Base-by-base conservation (phyloP, 495 filamentous ascomycete genomes). In the Polyplosphaeria fusca region DNA sequence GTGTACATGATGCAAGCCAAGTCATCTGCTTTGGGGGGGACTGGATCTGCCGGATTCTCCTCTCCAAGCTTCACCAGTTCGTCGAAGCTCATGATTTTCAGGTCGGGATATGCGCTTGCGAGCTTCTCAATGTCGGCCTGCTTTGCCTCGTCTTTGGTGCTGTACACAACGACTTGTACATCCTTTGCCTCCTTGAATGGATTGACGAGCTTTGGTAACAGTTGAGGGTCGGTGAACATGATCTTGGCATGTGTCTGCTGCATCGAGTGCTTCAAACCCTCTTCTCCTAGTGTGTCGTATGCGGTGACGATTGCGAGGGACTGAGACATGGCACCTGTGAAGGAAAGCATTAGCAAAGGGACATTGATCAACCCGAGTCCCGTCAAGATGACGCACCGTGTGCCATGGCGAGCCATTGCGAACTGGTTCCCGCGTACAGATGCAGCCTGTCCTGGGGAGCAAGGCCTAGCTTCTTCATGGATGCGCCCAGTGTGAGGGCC, bases 1-100 rank as follows among this genome's bases (percentile, higher is more conserved):
- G 93, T 98, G 77, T 97, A 98, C 93, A 98, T 98, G 71, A 98
- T 95, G 70, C 93, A 96, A 79, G 87, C 93, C 12, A 98, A 81
- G 69, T 96, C 92, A 45, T 96, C 88, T 1, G 88, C 79, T 23
- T 76, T 72, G 2, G 93, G 91, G 35, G 90, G 86, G 16, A 88
- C 84, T 16, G 88, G 82, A 7, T 96, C 91, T 41, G 84, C 82
- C 7, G 81, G 84, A 67, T 94, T 93, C 58, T 88, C 84, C 70
- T 90, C 80, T 64, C 93, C 93, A 39, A 87, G 74, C 73, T 93
- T 84, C 58, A 82, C 71, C 55, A 98, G 74, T 37, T 96, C 90
- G 48, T 95, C 89, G 61, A 93, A 86, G 79, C 84, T 95, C 63
- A 87, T 53, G 60, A 96, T 79, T 13, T 75, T 86, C 65, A 96